A percentile compares a stretch with the other conserved stretches of the same genome.
These are phyloP conservation scores for Amanita rimosa DNA, from an alignment of 768 basidiomycete genomes.

Conservation along the genomic window DNA sequence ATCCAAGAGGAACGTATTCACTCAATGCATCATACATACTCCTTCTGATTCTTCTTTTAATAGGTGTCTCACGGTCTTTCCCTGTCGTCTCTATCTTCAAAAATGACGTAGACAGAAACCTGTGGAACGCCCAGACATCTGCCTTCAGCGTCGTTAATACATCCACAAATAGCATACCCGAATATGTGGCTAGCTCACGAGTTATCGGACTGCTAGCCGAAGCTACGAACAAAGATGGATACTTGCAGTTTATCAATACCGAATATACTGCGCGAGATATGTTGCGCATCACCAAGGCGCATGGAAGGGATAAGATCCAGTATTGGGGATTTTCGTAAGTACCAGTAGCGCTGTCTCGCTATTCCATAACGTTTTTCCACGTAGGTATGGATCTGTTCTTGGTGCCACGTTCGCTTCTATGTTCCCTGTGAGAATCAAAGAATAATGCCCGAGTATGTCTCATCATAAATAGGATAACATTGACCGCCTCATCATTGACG, in stretches of 20 bases:
- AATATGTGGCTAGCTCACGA: background rate
- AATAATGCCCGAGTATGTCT: background rate
- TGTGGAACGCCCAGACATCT: background rate
- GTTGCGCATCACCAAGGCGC: slow-evolving; percentile 11
- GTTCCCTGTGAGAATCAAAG: slow-evolving; percentile 15
- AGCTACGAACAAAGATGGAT: slow-evolving; percentile 10
- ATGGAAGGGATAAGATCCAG: slow-evolving; percentile 20
- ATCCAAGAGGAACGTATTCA: slow-evolving; percentile 19
- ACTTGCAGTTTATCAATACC: slow-evolving; percentile 21
- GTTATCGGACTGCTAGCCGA: background rate
- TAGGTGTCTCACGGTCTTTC: background rate
- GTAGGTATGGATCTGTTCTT: slow-evolving; percentile 20
- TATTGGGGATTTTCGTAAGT: slow-evolving; percentile 21
- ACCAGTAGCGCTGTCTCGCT: background rate
- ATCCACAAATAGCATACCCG: background rate
- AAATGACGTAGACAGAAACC: background rate
- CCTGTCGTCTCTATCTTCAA: background rate
- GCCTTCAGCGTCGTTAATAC: background rate
- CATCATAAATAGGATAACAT: slow-evolving; percentile 13
- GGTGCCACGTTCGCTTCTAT: slow-evolving; percentile 24
- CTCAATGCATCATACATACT: background rate
- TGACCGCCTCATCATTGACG: slow-evolving; percentile 22
- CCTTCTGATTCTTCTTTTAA: background rate
- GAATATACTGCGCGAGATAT: slow-evolving; percentile 21
- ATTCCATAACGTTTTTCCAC: background rate